Base-by-base conservation (phyloP, 1,284 basidiomycete species). In the Cryptococcus sp. region DNA sequence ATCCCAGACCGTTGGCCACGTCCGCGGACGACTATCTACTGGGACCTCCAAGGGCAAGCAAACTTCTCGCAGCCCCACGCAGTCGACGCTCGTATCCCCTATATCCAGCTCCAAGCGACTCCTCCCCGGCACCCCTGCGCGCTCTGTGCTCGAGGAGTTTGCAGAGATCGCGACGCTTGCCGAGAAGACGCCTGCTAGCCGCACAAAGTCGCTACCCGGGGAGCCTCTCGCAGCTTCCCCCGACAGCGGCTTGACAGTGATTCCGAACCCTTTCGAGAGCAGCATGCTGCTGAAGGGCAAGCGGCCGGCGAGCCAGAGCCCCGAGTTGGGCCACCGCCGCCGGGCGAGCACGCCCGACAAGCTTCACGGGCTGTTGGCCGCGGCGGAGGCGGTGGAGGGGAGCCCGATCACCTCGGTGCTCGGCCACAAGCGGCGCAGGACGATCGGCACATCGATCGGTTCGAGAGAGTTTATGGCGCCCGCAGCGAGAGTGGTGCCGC, bases 351-450 rank as follows among this genome's bases (percentile, higher is more conserved):
- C 70, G 4, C 68, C 70, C 0, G 70, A 73, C 56, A 70, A 70
- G 39, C 63, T 75, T 9, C 68, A 72, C 35, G 73, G 67, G 36
- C 56, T 75, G 7, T 55, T 75, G 16, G 66, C 70, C 37, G 73
- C 73, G 11, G 73, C 73, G 0, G 73, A 72, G 59, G 70, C 69
- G 7, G 67, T 75, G 28, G 73, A 75, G 46, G 71, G 71, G 3
- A 67, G 64, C 23, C 71, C 72, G 1, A 66, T 73, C 38, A 66
- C 64, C n/a, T 63, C 64, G 20, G 56, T 73, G n/a, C 57, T 71
- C 1, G 50, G 43, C 8, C 69, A 70, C 52, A 75, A 75, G 53
- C 54, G 73, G 7, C 50, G 73, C 16, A 60, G 73, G 37, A 75
- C 73, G 1, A 71, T 75, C 16, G 71, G 68, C 15, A 67, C 64